A percentile compares a stretch with the other conserved stretches of the same genome.
phyloP scores from a whole-genome alignment of 1,284 basidiomycete species.

The Cryptococcus sp. region DNA sequence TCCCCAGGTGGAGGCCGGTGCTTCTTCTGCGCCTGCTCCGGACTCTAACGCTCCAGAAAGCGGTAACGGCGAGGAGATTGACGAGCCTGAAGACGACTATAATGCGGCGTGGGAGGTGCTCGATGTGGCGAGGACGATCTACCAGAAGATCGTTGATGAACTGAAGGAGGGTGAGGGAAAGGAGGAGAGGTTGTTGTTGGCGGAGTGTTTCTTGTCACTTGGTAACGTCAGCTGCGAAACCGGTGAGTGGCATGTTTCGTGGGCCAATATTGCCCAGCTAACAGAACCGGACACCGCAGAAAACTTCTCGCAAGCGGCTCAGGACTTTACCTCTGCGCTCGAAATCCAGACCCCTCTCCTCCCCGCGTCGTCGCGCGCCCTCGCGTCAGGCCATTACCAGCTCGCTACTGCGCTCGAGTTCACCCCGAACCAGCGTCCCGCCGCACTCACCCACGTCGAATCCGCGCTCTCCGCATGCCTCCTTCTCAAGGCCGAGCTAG shows the following conservation, averaged over 20 bases:
- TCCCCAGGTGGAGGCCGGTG: slow-evolving; percentile 16
- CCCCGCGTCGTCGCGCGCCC: slow-evolving; percentile 73
- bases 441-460: slow-evolving; percentile 73
- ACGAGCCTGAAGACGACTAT: slow-evolving; percentile 78
- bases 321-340: slow-evolving; percentile 72
- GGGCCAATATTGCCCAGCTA: not conserved
- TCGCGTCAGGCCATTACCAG: slow-evolving; percentile 86
- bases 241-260: slow-evolving; percentile 54
- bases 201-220: slow-evolving; percentile 76
- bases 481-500: slow-evolving; percentile 63
- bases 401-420: slow-evolving; percentile 84
- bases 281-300: slow-evolving; percentile 55
- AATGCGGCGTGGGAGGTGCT: slow-evolving; percentile 92
- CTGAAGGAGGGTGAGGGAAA: slow-evolving; percentile 25
- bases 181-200: slow-evolving; percentile 62
- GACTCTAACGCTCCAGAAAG: not conserved
- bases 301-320: slow-evolving; percentile 86
- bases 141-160: slow-evolving; percentile 58
- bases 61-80: slow-evolving; percentile 48
- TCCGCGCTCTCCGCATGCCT: slow-evolving; percentile 71
- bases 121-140: slow-evolving; percentile 79
- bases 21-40: slow-evolving; percentile 2
- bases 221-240: slow-evolving; percentile 88
- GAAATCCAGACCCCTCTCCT: slow-evolving; percentile 66
- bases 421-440: slow-evolving; percentile 70